A percentile compares a stretch with the other conserved stretches of the same genome.
Conservation (phyloP, 1,284 basidiomycete species). For the Ceratobasidium sp. region DNA sequence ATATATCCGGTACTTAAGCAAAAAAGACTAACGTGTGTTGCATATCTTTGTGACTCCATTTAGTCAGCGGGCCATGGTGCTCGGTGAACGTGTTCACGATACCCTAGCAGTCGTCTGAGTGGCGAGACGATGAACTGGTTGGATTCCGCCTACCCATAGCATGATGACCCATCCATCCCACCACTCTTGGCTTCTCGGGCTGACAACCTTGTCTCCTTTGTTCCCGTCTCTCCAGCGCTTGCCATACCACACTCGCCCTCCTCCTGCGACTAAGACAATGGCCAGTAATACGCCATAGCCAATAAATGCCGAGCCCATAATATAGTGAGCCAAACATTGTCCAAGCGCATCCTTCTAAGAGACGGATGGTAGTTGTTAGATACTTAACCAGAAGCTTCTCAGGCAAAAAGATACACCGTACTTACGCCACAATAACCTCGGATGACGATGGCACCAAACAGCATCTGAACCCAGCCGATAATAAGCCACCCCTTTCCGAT, state of each 20-base stretch:
- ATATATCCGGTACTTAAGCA: not conserved
- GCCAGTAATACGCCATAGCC: conserved; percentile 88
- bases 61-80: conserved; percentile 71
- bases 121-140: not conserved
- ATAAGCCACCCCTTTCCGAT: conserved; percentile 89
- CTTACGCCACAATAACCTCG: conserved; percentile 43
- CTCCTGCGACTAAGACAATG: conserved; percentile 84
- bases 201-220: conserved; percentile 37
- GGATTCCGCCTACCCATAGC: conserved; percentile 73
- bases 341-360: conserved; percentile 68
- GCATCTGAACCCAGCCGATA: conserved; percentile 83
- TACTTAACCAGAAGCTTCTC: conserved; percentile 40
- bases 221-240: conserved; percentile 50
- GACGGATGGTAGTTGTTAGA: conserved; percentile 47
- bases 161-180: conserved; percentile 91
- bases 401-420: conserved; percentile 45
- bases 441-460: conserved; percentile 56
- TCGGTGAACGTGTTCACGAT: conserved; percentile 95
- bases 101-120: conserved; percentile 58
- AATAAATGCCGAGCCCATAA: conserved; percentile 74
- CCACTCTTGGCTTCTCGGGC: conserved; percentile 75
- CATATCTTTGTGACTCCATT: conserved; percentile 90
- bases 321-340: conserved; percentile 70
- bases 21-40: conserved; percentile 80
- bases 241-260: conserved; percentile 74